Percentiles rank a stretch among this genome's conserved stretches.
Conservation (phyloP, 1,284 basidiomycete species). For the Moesziomyces parantarcticus region DNA sequence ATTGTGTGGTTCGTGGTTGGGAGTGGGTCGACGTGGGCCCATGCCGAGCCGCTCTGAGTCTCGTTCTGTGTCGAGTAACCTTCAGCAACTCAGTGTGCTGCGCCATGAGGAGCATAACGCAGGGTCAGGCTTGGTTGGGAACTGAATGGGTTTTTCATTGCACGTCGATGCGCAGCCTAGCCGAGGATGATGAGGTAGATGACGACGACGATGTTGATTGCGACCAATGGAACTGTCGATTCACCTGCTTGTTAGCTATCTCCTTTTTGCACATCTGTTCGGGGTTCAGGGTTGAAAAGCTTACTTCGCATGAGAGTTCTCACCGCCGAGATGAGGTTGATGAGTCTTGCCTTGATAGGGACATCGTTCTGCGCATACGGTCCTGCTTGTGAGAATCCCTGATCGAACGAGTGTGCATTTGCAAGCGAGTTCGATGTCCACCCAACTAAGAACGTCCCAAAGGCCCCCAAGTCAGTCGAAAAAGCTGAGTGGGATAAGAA, state of each 20-base stretch:
- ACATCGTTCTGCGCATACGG: conserved; percentile 34
- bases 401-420: conserved; percentile 22
- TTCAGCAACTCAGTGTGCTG: no score
- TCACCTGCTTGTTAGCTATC: not conserved
- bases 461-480: not conserved
- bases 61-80: no score
- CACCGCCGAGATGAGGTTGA: conserved; percentile 92
- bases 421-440: conserved; percentile 74
- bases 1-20: no score
- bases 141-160: not conserved
- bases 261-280: not conserved
- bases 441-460: conserved; percentile 76
- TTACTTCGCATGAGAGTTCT: conserved; percentile 93
- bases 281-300: conserved; percentile 59
- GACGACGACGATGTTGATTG: conserved; percentile 59
- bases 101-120: no score
- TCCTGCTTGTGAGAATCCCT: conserved; percentile 37
- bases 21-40: no score
- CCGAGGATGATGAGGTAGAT: conserved; percentile 55
- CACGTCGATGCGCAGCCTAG: conserved; percentile 2
- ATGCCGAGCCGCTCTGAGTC: no score
- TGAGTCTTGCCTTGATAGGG: conserved; percentile 83
- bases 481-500: not conserved
- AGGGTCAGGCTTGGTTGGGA: no score
- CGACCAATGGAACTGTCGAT: conserved; percentile 53